phyloP scores from a whole-genome alignment of 305 asterid genomes.

The Lippia alba region DNA sequence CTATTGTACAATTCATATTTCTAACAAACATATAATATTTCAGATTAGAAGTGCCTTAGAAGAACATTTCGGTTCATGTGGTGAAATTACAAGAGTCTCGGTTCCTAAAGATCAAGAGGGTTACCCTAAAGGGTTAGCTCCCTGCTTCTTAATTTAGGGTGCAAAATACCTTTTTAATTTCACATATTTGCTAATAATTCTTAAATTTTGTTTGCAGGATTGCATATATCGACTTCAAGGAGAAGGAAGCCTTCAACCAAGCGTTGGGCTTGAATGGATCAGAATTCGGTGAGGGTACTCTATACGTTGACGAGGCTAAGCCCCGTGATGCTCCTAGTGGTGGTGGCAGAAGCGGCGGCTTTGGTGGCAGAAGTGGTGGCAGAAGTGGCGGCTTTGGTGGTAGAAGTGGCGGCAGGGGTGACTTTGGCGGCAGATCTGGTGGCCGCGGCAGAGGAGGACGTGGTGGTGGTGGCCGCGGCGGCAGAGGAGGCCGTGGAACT shows the following conservation, averaged over 20 bases:
- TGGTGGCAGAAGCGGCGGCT: conserved; percentile 37
- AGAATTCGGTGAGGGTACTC: conserved; percentile 41
- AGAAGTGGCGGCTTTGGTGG: conserved; percentile 47
- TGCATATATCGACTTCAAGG: conserved; percentile 67
- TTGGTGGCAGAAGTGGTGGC: conserved; percentile 39
- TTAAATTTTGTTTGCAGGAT: conserved; percentile 49
- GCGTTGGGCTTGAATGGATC: conserved; percentile 73
- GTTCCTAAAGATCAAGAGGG: conserved; percentile 71
- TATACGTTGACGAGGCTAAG: conserved; percentile 70
- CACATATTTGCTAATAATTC: conserved; percentile 14
- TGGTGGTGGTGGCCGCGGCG: conserved; percentile 33
- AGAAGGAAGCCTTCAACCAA: conserved; percentile 44
- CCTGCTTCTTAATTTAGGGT: background rate
- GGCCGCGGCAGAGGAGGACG: conserved; percentile 40
- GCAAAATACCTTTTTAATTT: too few species aligned
- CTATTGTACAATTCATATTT: background rate
- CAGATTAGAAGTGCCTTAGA: conserved; percentile 72
- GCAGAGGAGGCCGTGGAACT: conserved; percentile 51
- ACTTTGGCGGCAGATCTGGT: conserved; percentile 35
- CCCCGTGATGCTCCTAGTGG: conserved; percentile 49
- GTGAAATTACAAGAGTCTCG: conserved; percentile 68
- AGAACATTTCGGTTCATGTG: conserved; percentile 77
- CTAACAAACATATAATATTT: conserved; percentile 9
- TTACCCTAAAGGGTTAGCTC: conserved; percentile 62
- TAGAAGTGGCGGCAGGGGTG: conserved; percentile 37